phyloP scores from a whole-genome alignment of 192 early-diverging fungal genomes.

The Anaeromyces robustus region DNA sequence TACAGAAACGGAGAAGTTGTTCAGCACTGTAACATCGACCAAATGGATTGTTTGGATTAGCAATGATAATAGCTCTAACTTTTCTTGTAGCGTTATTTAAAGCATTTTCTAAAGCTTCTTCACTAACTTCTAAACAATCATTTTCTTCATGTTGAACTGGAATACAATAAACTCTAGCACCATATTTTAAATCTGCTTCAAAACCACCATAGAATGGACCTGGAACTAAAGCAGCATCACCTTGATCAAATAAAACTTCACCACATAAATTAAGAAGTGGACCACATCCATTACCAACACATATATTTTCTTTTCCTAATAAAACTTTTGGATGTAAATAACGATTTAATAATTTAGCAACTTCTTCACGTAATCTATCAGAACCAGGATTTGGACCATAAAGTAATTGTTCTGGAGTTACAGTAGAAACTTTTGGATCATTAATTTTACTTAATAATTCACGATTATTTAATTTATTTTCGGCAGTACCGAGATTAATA shows the following conservation, averaged over 20 bases:
- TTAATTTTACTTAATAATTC: conserved; percentile 38
- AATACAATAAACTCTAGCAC: conserved; percentile 31
- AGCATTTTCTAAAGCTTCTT: conserved; percentile 26
- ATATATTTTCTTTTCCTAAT: conserved; percentile 32
- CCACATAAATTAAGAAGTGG: conserved; percentile 45
- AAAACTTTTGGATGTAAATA: conserved; percentile 29
- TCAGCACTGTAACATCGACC: conserved; percentile 33
- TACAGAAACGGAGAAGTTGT: conserved; percentile 30
- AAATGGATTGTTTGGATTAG: conserved; percentile 61
- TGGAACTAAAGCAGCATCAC: conserved; percentile 58
- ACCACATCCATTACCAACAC: conserved; percentile 47
- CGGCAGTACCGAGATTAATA: conserved; percentile 67
- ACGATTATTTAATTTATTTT: conserved; percentile 47
- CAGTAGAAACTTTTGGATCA: not conserved
- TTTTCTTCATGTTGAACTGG: conserved; percentile 23
- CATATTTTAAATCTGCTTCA: conserved; percentile 7
- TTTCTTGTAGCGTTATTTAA: conserved; percentile 19
- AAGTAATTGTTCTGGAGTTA: conserved; percentile 6
- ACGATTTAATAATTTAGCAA: conserved; percentile 50
- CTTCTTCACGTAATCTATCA: conserved; percentile 25
- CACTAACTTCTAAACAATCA: conserved; percentile 12
- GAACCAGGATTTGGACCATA: conserved; percentile 39
- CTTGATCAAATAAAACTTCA: conserved; percentile 45
- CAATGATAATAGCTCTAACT: conserved; percentile 43
- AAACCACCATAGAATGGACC: conserved; percentile 67